Percentiles rank a stretch among this genome's conserved stretches.
Conservation (phyloP, 2,329 filamentous ascomycete genomes). For the Alternaria ventricosa region DNA sequence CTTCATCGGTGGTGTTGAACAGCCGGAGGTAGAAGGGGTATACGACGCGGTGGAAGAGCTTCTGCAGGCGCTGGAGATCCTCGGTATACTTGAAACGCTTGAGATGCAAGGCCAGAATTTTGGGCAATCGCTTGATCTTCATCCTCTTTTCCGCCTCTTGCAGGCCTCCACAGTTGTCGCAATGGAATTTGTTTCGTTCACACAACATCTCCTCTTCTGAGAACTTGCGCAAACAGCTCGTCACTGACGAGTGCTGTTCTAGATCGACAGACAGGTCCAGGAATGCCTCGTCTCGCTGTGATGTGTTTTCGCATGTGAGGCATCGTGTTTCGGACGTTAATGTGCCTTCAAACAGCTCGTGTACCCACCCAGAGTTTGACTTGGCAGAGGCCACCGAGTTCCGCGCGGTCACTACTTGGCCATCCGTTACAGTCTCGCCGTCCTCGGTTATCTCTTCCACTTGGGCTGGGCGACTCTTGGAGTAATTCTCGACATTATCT, state of each 20-base stretch:
- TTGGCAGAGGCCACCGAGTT: constrained; percentile 26
- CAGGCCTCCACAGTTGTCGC: constrained; percentile 92
- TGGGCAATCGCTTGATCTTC: constrained; percentile 96
- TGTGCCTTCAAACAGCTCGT: constrained; percentile 94
- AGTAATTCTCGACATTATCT: constrained; percentile 88
- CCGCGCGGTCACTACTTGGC: constrained; percentile 26
- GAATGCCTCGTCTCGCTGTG: constrained; percentile 94
- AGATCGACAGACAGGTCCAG: constrained; percentile 95
- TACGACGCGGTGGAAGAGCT: constrained; percentile 94
- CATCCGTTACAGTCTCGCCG: constrained; percentile 25
- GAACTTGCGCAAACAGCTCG: constrained; percentile 92
- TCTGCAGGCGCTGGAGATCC: constrained; percentile 89
- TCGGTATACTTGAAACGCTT: constrained; percentile 99
- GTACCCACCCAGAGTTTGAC: constrained; percentile 75
- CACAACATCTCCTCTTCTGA: constrained; percentile 97
- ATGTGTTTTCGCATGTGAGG: constrained; percentile 93
- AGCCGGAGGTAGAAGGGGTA: constrained; percentile 96
- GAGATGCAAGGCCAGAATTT: constrained; percentile 87
- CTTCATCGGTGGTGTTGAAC: constrained; percentile 97
- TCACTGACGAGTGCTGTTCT: constrained; percentile 94
- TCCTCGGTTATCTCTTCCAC: constrained; percentile 35
- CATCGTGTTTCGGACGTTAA: constrained; percentile 96
- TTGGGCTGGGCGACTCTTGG: constrained; percentile 64
- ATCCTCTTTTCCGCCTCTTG: constrained; percentile 99
- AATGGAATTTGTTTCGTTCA: constrained; percentile 98